Evolutionary conservation across 2,329 filamentous ascomycete species (phyloP), one percentile per base, ranked within the genome.

Genomic region (Ophiosphaerella korrae): DNA sequence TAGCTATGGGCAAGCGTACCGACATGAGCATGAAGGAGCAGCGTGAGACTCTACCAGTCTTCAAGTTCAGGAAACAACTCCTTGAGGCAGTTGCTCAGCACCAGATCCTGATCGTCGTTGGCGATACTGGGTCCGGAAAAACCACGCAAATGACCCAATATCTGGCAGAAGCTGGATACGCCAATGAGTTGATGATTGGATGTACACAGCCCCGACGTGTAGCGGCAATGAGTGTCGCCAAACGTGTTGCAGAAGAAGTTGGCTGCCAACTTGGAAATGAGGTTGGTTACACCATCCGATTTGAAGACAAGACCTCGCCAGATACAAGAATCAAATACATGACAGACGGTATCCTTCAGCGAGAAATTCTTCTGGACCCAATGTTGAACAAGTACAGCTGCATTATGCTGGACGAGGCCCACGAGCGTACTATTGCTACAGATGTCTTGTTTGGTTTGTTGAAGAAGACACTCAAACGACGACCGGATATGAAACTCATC

Each of bases 241-340:
- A 97, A 77, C 93, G 94, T 88, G 94, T 99, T 29, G 92, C 95
- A 24, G 87, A 96, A 70, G 94, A 99, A 78, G 88, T 99, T 82
- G 94, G 97, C 71, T 93, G 97, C 61, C 86, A 83, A 52, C 83
- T 99, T 23, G 94, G 94, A 52, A 87, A 97, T 62, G 93, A 97
- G 77, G 92, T 99, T 48, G 94, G 94, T 75, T 99, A 97, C 80
- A 97, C 90, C 74, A 97, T 99, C 74, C 91, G 94, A 81, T 99
- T 99, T 75, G 95, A 99, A 76, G 94, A 99, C 74, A 89, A 87
- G 78, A 97, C 94, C 1, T 84, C 89, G 43, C 85, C 86, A 50
- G 92, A 90, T 75, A 99, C 94, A 1, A 85, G 95, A 54, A 84
- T 99, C 72, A 99, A 99, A 80, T 99, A 99, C 81, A 99, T 99